Evolutionary conservation across 768 basidiomycete species (phyloP), one percentile per base, ranked within the genome.

Genomic region (Tulasnella sp.): DNA sequence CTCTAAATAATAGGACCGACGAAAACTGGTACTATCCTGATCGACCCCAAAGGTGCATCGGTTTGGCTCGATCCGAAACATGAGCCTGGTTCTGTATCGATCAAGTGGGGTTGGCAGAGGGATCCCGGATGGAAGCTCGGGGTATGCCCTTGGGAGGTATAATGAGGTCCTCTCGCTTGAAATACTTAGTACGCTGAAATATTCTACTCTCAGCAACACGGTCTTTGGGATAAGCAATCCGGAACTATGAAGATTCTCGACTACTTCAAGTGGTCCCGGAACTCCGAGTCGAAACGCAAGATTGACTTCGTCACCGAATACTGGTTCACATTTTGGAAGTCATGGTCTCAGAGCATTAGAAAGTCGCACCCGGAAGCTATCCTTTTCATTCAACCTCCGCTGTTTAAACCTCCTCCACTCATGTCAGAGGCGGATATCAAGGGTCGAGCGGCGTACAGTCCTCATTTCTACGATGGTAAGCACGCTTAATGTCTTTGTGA

Each of bases 381-480:
- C 82, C 87, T 92, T 28, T 97, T 99, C 84, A 88, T 97, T 72
- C 95, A 97, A 81, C 94, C 96, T 0, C 95, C 97, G 11, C 95
- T 99, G 0, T 98, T 98, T 84, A 92, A 91, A 0, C 86, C 87
- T 1, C 97, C 97, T 0, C 96, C 96, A 0, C 82, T 85, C 28
- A 85, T 92, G 1, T 85, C 90, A 20, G 89, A 89, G 11, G 88
- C 89, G 41, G 89, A 89, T 12, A 85, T 92, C 14, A 85, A 91
- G 22, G 89, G 90, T 14, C 92, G 96, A 1, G 91, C 93, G 2
- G 92, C 89, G 42, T 93, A 94, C 82, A 92, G 93, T 3, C 89
- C 92, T 0, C 97, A 99, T 85, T 99, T 96, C 85, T 99, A 98
- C 84, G 97, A 99, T 83, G 97, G 78, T 79, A 12, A 64, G 54